Conservation (phyloP, 768 basidiomycete genomes). For the Porphyrellus cyaneotinctus region DNA sequence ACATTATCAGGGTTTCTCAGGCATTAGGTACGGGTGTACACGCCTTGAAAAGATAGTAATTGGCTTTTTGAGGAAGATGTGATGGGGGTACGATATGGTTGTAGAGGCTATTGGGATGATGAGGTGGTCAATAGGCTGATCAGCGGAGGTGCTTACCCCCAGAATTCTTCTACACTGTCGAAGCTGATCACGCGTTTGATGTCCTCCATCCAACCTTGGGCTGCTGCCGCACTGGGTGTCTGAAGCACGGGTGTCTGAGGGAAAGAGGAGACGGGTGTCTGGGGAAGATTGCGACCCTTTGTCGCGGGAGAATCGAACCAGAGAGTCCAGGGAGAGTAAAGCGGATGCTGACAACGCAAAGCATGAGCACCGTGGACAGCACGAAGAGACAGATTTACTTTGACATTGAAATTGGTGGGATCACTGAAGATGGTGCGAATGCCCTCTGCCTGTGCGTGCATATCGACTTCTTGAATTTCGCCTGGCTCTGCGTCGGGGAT, state of each 20-base stretch:
- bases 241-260: slow-evolving; percentile 70
- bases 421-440: slow-evolving; percentile 94
- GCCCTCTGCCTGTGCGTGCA: slow-evolving; percentile 76
- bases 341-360: slow-evolving; percentile 63
- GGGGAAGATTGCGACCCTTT: slow-evolving; percentile 84
- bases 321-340: slow-evolving; percentile 93
- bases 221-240: slow-evolving; percentile 69
- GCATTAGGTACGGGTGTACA: slow-evolving; percentile 18
- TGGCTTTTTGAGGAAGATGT: slow-evolving; percentile 90
- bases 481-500: slow-evolving; percentile 61
- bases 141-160: slow-evolving; percentile 67
- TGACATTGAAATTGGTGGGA: slow-evolving; percentile 92
- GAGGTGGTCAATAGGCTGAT: slow-evolving; percentile 2
- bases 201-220: slow-evolving; percentile 97
- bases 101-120: slow-evolving; percentile 59
- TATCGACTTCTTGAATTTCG: slow-evolving; percentile 83
- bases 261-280: slow-evolving; percentile 75
- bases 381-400: slow-evolving; percentile 46
- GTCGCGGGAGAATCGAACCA: slow-evolving; percentile 97
- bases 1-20: slow-evolving; percentile 4
- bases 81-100: slow-evolving; percentile 98
- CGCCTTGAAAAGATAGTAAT: slow-evolving; percentile 98
- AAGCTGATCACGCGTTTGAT: slow-evolving; percentile 95
- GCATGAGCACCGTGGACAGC: not conserved
- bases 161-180: slow-evolving; percentile 98